Conservation (phyloP, 225 moss, liverwort and hornwort species). For the Polytrichum formosum region DNA sequence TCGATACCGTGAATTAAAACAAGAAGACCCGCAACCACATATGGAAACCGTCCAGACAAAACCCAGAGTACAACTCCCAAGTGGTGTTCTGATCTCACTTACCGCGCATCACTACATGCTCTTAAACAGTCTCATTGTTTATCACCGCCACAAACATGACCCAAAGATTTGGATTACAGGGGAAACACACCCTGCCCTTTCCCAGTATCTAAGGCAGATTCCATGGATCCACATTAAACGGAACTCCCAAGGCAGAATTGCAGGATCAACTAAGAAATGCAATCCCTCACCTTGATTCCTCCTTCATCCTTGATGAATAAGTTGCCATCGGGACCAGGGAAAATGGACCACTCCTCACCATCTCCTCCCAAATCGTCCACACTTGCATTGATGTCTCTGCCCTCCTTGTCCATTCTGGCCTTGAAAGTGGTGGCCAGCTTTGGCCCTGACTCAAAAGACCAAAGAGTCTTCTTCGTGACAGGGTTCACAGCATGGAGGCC, state of each 20-base stretch:
- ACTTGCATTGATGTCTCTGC: slow-evolving; percentile 30
- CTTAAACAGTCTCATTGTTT: background rate
- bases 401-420: slow-evolving; percentile 21
- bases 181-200: background rate
- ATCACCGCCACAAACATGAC: background rate
- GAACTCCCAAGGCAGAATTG: background rate
- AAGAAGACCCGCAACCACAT: too few species aligned
- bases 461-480: slow-evolving; percentile 32
- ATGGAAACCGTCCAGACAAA: too few species aligned
- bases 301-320: slow-evolving; percentile 35
- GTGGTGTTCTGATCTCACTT: too few species aligned
- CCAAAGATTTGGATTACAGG: background rate
- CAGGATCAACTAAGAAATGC: background rate
- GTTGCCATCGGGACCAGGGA: slow-evolving; percentile 40
- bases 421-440: slow-evolving; percentile 37
- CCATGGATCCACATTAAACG: background rate
- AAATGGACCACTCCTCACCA: slow-evolving; percentile 32
- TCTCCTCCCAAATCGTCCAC: slow-evolving; percentile 22
- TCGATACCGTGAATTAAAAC: too few species aligned
- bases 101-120: background rate
- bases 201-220: background rate
- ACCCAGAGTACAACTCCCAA: too few species aligned
- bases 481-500: slow-evolving; percentile 49
- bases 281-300: slow-evolving; percentile 35
- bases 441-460: slow-evolving; percentile 46